Evolutionary conservation across 192 early-diverging fungal species (phyloP).

Genomic region (Funneliformis geosporum): DNA sequence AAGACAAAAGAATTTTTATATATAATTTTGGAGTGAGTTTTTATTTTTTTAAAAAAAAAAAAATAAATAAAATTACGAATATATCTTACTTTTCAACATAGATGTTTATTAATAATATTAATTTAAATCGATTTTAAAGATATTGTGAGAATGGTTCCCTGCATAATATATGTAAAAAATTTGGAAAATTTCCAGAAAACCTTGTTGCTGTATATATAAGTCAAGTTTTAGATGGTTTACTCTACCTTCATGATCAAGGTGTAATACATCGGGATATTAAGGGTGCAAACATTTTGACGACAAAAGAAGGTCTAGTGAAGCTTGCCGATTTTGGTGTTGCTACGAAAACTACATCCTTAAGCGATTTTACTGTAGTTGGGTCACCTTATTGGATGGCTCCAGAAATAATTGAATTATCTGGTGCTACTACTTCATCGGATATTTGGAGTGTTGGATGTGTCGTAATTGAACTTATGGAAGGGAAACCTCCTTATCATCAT

Average conservation of each 20-base stretch:
- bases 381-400: conserved; percentile 83
- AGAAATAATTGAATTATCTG: conserved; percentile 68
- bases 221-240: conserved; percentile 86
- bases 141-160: conserved; percentile 76
- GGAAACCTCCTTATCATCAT: conserved; percentile 70
- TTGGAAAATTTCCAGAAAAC: conserved; percentile 71
- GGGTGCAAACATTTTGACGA: conserved; percentile 73
- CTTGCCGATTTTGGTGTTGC: conserved; percentile 81
- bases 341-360: conserved; percentile 54
- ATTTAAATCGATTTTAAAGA: conserved; percentile 29
- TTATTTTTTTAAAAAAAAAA: neutral
- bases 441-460: conserved; percentile 76
- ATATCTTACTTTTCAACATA: neutral
- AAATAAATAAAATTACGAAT: neutral
- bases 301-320: conserved; percentile 71
- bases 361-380: conserved; percentile 55
- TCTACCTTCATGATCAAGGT: conserved; percentile 81
- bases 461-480: conserved; percentile 68
- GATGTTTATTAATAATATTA: neutral
- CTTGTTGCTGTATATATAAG: conserved; percentile 71
- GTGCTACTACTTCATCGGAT: conserved; percentile 69
- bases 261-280: conserved; percentile 95
- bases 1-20: conserved; percentile 70
- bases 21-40: conserved; percentile 84
- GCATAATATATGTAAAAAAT: conserved; percentile 69